phyloP scores from a whole-genome alignment of 768 basidiomycete genomes.

The Candolleomyces aberdarensis region DNA sequence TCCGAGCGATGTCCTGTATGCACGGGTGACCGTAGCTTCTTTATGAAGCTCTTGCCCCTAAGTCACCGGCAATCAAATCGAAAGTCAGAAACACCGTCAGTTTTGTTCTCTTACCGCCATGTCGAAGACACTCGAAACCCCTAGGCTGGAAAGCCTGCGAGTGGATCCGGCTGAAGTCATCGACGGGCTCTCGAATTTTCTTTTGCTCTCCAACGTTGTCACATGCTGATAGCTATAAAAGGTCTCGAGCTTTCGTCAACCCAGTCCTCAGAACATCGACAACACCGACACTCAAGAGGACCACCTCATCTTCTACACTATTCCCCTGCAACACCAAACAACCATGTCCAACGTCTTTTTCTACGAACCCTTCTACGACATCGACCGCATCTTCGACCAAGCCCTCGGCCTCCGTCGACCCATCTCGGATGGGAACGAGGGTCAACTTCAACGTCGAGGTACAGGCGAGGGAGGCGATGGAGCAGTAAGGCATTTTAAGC shows the following conservation, averaged over 20 bases:
- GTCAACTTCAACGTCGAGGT: conserved; percentile 3
- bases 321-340: background rate
- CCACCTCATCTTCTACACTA: background rate
- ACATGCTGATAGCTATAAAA: too few relatives aligned
- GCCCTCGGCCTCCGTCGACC: background rate
- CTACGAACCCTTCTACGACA: conserved; percentile 13
- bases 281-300: background rate
- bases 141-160: background rate
- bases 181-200: too few relatives aligned
- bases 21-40: too few relatives aligned
- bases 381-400: conserved; percentile 9
- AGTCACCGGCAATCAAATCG: background rate
- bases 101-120: background rate
- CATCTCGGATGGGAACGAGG: background rate
- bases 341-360: conserved; percentile 9
- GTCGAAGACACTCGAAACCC: background rate
- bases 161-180: background rate
- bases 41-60: too few relatives aligned
- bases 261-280: too few relatives aligned
- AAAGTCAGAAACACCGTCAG: background rate
- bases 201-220: too few relatives aligned
- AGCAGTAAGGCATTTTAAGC: conserved; percentile 22
- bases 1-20: too few relatives aligned
- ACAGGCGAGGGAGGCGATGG: conserved; percentile 8
- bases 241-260: too few relatives aligned